phyloP scores from a whole-genome alignment of 768 basidiomycete genomes.

The Cystofilobasidium macerans region DNA sequence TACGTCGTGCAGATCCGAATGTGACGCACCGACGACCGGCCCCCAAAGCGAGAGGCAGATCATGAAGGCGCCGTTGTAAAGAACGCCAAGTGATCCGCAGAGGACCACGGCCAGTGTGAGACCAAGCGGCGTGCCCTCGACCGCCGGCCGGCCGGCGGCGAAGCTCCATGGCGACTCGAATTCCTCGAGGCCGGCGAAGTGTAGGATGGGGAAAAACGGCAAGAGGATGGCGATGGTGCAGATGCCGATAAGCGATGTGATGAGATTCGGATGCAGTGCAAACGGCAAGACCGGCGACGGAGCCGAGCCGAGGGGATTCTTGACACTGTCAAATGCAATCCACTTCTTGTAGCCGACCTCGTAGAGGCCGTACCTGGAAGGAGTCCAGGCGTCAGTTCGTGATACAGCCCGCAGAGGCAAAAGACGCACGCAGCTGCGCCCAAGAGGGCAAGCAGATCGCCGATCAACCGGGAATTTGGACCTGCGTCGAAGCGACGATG shows the following conservation, averaged over 20 bases:
- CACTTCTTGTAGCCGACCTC: conserved; percentile 22
- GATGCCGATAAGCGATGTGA: conserved; percentile 14
- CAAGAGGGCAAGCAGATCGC: conserved; percentile 2
- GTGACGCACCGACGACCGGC: conserved; percentile 8
- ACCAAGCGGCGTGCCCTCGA: neutral
- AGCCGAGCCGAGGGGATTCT: too few species aligned
- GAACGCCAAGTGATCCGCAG: neutral
- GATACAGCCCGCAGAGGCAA: neutral
- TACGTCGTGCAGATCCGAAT: too few species aligned
- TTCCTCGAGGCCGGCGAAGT: neutral
- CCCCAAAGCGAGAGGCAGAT: conserved; percentile 14
- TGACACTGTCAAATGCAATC: neutral
- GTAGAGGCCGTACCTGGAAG: conserved; percentile 17
- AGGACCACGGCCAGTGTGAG: neutral
- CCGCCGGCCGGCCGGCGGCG: neutral
- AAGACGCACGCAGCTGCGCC: neutral
- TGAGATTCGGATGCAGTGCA: conserved; percentile 15
- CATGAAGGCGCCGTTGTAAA: conserved; percentile 16
- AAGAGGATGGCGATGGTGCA: conserved; percentile 13
- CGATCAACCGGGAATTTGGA: neutral
- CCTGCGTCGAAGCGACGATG: too few species aligned
- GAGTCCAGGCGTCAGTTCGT: neutral
- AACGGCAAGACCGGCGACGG: conserved; percentile 7
- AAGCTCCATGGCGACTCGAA: conserved; percentile 11
- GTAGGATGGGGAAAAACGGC: conserved; percentile 8